These are phyloP conservation scores for Gossypium lobatum DNA, from an alignment of 441 rosid genomes.

Conservation along the genomic window DNA sequence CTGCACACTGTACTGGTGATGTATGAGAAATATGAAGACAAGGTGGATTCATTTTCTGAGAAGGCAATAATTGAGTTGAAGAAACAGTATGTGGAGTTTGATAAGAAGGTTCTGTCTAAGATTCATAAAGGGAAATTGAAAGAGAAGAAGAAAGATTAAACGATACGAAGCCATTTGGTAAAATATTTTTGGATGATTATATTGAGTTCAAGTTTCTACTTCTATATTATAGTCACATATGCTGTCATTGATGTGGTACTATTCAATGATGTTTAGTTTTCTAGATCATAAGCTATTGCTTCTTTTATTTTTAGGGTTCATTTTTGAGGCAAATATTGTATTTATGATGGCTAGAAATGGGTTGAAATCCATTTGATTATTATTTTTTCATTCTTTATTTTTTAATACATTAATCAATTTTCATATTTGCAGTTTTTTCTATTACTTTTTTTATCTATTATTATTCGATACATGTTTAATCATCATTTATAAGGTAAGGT, in stretches of 20 bases:
- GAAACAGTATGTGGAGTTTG: constrained; percentile 66
- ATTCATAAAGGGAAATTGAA: constrained; percentile 59
- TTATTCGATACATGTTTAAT: too few relatives aligned
- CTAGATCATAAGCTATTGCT: neutral
- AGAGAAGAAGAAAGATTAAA: constrained; percentile 53
- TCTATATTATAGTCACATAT: neutral
- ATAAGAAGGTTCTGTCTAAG: constrained; percentile 75
- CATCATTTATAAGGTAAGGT: too few relatives aligned
- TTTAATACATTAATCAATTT: too few relatives aligned
- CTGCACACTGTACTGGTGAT: constrained; percentile 70
- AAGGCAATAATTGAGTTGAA: constrained; percentile 65
- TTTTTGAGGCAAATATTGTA: neutral
- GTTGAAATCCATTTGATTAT: too few relatives aligned
- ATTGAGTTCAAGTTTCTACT: neutral
- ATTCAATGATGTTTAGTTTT: neutral
- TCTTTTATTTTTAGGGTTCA: neutral
- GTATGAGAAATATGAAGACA: constrained; percentile 76
- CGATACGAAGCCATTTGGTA: neutral
- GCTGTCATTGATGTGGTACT: neutral
- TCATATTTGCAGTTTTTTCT: too few relatives aligned
- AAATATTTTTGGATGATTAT: neutral
- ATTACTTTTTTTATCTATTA: too few relatives aligned
- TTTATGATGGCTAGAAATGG: neutral
- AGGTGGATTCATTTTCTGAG: constrained; percentile 68
- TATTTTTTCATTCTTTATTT: too few relatives aligned